Conservation (phyloP, 306 rosid species). For the peach (Prunus persica) region DNA sequence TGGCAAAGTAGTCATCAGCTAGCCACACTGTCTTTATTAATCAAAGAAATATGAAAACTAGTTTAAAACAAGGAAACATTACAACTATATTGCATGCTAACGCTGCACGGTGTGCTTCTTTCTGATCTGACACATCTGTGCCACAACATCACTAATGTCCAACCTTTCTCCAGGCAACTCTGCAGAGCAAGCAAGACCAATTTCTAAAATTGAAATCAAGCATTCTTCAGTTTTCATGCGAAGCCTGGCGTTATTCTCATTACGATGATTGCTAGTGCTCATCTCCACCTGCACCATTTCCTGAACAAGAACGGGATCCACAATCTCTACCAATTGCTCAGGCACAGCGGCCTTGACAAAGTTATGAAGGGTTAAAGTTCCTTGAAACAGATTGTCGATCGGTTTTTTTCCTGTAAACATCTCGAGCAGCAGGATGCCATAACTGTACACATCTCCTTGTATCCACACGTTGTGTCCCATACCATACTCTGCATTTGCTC, state of each 20-base stretch:
- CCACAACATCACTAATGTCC: neutral
- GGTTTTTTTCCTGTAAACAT: constrained; percentile 21
- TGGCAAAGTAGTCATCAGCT: too few species aligned
- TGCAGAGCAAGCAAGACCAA: neutral
- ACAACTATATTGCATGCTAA: too few species aligned
- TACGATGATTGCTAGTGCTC: neutral
- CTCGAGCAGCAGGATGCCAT: constrained; percentile 25
- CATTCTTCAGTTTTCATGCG: neutral
- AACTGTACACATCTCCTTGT: constrained; percentile 32
- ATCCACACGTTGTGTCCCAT: constrained; percentile 22
- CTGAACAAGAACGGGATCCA: neutral
- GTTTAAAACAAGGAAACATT: too few species aligned
- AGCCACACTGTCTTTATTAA: too few species aligned
- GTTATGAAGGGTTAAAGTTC: constrained; percentile 5
- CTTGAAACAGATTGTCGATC: constrained; percentile 8
- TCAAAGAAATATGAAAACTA: too few species aligned
- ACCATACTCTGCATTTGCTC: constrained; percentile 15
- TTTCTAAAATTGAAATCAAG: neutral
- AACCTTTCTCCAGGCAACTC: neutral
- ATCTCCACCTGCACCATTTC: neutral
- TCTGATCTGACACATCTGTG: neutral
- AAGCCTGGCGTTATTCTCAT: neutral
- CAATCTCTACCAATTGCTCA: neutral
- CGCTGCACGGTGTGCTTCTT: neutral
- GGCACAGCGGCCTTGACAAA: neutral